These are phyloP conservation scores for Fusarium setosum DNA, from an alignment of 2,329 filamentous ascomycete genomes.

Conservation along the genomic window DNA sequence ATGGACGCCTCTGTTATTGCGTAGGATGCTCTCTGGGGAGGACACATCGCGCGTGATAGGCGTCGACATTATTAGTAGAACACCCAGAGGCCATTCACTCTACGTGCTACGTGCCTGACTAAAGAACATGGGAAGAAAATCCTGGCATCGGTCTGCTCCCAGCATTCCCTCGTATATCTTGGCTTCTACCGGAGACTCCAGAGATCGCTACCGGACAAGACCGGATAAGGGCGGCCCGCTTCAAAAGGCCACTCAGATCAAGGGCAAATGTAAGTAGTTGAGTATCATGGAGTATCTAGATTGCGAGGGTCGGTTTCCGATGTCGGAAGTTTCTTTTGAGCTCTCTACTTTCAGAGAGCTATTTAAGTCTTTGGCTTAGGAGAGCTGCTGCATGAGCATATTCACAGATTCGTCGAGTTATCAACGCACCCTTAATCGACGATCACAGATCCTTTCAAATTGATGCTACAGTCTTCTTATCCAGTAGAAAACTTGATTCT, in stretches of 20 bases:
- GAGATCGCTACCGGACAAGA: neutral
- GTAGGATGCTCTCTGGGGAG: too few relatives aligned
- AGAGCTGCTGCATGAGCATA: neutral
- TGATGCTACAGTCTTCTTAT: neutral
- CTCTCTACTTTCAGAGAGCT: neutral
- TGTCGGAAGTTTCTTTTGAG: constrained; percentile 3
- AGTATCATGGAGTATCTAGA: neutral
- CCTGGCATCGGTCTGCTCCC: too few relatives aligned
- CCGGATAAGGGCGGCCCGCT: constrained; percentile 17
- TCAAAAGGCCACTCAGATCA: neutral
- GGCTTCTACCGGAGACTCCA: too few relatives aligned
- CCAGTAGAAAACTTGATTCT: too few relatives aligned
- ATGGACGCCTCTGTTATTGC: too few relatives aligned
- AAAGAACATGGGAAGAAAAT: too few relatives aligned
- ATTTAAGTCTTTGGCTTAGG: constrained; percentile 1
- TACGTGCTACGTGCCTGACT: too few relatives aligned
- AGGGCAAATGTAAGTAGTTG: neutral
- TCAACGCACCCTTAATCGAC: constrained; percentile 12
- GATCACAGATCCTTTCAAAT: constrained; percentile 1
- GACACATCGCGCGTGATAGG: too few relatives aligned
- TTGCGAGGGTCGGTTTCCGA: neutral
- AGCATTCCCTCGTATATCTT: too few relatives aligned
- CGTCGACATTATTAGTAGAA: too few relatives aligned
- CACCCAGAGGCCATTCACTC: too few relatives aligned
- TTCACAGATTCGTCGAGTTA: too few relatives aligned